Percentiles rank a stretch among this genome's conserved stretches.
Evolutionary conservation across 345 rosid species (phyloP).

Genomic region (Linum usitatissimum): DNA sequence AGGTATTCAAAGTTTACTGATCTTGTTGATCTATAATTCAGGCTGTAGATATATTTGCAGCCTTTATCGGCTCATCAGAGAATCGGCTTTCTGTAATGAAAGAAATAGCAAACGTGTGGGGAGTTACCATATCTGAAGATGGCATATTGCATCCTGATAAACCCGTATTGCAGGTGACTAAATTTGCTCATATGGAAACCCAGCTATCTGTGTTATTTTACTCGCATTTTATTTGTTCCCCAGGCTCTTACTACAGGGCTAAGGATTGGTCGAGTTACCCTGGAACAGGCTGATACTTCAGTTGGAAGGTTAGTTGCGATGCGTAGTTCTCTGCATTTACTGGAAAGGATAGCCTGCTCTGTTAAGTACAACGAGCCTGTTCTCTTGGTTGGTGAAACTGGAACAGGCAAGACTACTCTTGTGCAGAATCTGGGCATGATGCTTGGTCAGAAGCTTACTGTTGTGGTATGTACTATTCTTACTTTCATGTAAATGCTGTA

Average conservation of each 20-base stretch:
- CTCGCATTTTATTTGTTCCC: constrained; percentile 23
- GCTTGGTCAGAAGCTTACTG: constrained; percentile 80
- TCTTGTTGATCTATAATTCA: constrained; percentile 16
- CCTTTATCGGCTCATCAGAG: constrained; percentile 42
- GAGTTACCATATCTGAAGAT: constrained; percentile 33
- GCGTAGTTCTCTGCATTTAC: constrained; percentile 55
- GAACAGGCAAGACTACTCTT: constrained; percentile 95
- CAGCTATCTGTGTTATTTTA: constrained; percentile 10
- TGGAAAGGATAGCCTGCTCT: constrained; percentile 81
- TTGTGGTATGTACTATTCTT: constrained; percentile 50
- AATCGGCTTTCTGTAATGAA: constrained; percentile 38
- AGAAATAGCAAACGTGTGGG: constrained; percentile 57
- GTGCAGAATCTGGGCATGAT: constrained; percentile 74
- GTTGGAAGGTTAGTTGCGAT: constrained; percentile 61
- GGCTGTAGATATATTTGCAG: constrained; percentile 77
- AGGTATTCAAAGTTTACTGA: neutral
- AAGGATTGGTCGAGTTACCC: constrained; percentile 66
- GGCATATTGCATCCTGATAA: constrained; percentile 37
- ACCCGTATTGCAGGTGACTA: constrained; percentile 68
- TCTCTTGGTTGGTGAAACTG: constrained; percentile 98
- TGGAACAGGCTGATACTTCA: constrained; percentile 36
- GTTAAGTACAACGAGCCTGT: constrained; percentile 81
- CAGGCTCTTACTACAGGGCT: constrained; percentile 44
- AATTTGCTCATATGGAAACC: constrained; percentile 7
- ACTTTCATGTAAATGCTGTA: neutral